A percentile compares a stretch with the other conserved stretches of the same genome.
Evolutionary conservation across 768 basidiomycete species (phyloP).

Genomic region (Strobilomyces dryophilus): DNA sequence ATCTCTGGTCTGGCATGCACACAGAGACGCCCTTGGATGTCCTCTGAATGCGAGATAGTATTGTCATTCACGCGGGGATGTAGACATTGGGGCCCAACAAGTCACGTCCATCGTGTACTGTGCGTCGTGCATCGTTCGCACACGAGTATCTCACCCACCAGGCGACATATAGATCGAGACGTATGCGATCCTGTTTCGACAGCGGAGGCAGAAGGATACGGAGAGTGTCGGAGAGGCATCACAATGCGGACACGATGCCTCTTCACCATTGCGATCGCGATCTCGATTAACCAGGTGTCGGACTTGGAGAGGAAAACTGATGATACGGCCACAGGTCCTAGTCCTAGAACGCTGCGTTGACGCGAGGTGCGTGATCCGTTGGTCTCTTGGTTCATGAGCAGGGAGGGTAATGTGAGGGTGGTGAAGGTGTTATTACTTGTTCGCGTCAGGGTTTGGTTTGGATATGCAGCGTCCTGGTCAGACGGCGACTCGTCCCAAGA

Average conservation of each 20-base stretch:
- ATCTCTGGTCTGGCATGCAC: background rate
- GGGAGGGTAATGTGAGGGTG: background rate
- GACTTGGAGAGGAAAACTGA: background rate
- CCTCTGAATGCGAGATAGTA: background rate
- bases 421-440: background rate
- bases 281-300: background rate
- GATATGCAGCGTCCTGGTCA: background rate
- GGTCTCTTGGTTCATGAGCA: background rate
- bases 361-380: background rate
- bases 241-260: background rate
- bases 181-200: background rate
- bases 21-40: background rate
- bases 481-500: background rate
- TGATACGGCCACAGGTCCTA: background rate
- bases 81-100: background rate
- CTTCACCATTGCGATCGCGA: background rate
- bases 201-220: background rate
- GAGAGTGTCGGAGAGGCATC: background rate
- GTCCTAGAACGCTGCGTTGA: background rate
- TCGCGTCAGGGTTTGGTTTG: background rate
- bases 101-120: background rate
- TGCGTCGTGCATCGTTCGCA: too few species aligned
- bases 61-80: background rate
- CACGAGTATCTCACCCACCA: background rate
- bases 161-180: background rate